phyloP scores from a whole-genome alignment of 2,329 filamentous ascomycete species.

The Sclerotinia minor region DNA sequence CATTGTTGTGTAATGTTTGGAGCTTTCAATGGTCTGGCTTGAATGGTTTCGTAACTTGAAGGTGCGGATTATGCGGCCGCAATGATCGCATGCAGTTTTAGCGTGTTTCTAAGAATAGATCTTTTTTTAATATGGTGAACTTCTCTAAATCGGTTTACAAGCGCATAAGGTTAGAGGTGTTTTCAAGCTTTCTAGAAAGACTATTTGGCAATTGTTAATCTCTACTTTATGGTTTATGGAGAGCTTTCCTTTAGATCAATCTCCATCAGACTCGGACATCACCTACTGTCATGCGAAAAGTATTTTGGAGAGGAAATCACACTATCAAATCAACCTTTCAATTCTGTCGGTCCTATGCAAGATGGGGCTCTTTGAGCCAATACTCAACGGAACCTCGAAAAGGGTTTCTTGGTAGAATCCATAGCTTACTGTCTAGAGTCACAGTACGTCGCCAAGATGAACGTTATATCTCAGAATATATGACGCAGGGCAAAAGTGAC shows the following conservation, averaged over 20 bases:
- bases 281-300: background rate
- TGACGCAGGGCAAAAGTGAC: background rate
- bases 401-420: background rate
- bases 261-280: background rate
- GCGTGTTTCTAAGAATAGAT: constrained; percentile 11
- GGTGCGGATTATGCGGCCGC: constrained; percentile 11
- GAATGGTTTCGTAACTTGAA: constrained; percentile 11
- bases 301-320: background rate
- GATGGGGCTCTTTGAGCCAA: background rate
- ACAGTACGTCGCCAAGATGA: background rate
- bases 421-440: too few relatives aligned
- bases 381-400: background rate
- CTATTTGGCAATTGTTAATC: background rate
- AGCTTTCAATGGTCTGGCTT: constrained; percentile 10
- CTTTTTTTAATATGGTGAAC: background rate
- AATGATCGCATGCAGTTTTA: constrained; percentile 5
- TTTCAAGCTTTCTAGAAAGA: background rate
- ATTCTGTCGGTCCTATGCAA: background rate
- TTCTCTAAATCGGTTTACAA: background rate
- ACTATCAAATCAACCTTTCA: background rate
- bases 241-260: background rate
- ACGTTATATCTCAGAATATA: background rate
- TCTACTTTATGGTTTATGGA: background rate
- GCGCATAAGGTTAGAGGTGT: too few relatives aligned
- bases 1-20: constrained; percentile 42